These are phyloP conservation scores for Chenopodium quinoa DNA, from an alignment of 148 eudicot species.

Conservation along the genomic window DNA sequence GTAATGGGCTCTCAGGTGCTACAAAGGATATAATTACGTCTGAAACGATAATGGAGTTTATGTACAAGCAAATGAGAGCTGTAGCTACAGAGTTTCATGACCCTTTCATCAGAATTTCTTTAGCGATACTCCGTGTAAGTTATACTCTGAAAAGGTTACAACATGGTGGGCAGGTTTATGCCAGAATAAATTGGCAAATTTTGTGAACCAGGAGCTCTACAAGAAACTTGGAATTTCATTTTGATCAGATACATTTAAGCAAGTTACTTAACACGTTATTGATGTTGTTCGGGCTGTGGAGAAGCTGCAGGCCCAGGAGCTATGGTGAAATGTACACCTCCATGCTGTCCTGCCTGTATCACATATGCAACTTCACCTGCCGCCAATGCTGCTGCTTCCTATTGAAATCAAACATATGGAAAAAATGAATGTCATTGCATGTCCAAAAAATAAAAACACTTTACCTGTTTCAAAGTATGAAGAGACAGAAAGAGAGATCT, in stretches of 20 bases:
- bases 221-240: slow-evolving; percentile 6
- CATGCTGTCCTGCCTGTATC: slow-evolving; percentile 63
- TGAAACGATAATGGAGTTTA: neutral
- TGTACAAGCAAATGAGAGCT: slow-evolving; percentile 26
- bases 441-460: neutral
- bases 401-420: neutral
- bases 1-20: neutral
- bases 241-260: neutral
- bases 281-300: slow-evolving; percentile 35
- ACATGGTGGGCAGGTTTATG: slow-evolving; percentile 12
- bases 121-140: neutral
- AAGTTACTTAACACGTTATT: slow-evolving; percentile 1
- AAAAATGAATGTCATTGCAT: neutral
- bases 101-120: slow-evolving; percentile 7
- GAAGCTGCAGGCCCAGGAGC: slow-evolving; percentile 44
- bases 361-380: slow-evolving; percentile 70
- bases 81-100: neutral
- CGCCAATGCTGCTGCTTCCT: slow-evolving; percentile 77
- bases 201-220: slow-evolving; percentile 20
- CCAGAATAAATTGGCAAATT: slow-evolving; percentile 17
- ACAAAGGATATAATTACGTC: neutral
- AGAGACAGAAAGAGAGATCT: neutral
- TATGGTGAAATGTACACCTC: slow-evolving; percentile 63
- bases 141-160: slow-evolving; percentile 7
- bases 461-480: neutral